Conservation (phyloP, 192 early-diverging fungal genomes). For the Umbelopsis vinacea region DNA sequence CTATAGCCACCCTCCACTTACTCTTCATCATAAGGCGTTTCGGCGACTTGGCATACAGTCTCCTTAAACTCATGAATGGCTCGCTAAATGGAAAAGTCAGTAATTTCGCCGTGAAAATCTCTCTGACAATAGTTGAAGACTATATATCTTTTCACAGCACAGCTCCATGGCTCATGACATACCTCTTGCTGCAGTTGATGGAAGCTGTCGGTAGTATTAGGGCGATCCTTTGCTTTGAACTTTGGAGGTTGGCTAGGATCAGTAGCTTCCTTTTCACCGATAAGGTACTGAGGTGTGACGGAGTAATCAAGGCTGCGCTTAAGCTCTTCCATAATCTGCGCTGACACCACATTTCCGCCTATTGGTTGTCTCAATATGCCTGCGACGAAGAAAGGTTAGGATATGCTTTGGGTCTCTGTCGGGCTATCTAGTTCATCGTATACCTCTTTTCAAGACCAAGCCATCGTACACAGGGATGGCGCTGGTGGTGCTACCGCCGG, state of each 20-base stretch:
- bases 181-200: slow-evolving; percentile 76
- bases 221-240: slow-evolving; percentile 53
- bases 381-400: neutral
- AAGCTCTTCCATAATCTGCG: slow-evolving; percentile 71
- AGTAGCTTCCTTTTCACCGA: slow-evolving; percentile 76
- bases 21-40: slow-evolving; percentile 70
- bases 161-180: slow-evolving; percentile 1
- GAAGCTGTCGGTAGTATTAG: slow-evolving; percentile 67
- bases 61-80: slow-evolving; percentile 95
- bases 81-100: slow-evolving; percentile 48
- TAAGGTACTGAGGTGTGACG: slow-evolving; percentile 83
- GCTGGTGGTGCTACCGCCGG: slow-evolving; percentile 86
- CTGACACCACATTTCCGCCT: slow-evolving; percentile 84
- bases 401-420: too few species aligned
- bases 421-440: neutral
- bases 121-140: neutral
- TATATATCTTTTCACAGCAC: neutral
- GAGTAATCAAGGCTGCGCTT: slow-evolving; percentile 61
- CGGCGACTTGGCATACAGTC: slow-evolving; percentile 84
- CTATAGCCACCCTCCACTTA: slow-evolving; percentile 38
- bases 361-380: slow-evolving; percentile 69
- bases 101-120: neutral
- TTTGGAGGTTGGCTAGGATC: slow-evolving; percentile 71
- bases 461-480: slow-evolving; percentile 98
- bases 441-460: slow-evolving; percentile 90